A percentile compares a stretch with the other conserved stretches of the same genome.
Conservation (phyloP, 305 asterid genomes). For the Solanum hybrid region DNA sequence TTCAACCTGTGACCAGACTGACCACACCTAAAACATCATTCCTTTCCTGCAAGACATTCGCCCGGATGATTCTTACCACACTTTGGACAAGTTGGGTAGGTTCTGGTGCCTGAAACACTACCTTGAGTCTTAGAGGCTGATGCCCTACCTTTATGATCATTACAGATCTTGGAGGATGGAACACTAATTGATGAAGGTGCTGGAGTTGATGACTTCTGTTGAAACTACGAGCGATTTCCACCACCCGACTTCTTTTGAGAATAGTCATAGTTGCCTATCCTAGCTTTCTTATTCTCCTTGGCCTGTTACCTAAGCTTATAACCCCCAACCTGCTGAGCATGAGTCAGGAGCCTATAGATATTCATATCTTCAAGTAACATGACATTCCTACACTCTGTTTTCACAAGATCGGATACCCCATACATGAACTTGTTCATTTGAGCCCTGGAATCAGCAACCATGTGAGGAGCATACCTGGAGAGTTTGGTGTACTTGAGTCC, state of each 20-base stretch:
- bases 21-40: background rate
- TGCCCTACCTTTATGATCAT: background rate
- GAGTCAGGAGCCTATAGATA: background rate
- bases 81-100: background rate
- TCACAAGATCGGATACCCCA: background rate
- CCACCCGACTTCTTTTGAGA: background rate
- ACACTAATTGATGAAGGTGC: background rate
- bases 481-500: background rate
- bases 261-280: background rate
- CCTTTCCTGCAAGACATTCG: background rate
- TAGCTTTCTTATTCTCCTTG: background rate
- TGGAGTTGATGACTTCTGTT: background rate
- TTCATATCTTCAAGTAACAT: background rate
- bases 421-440: background rate
- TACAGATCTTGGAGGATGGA: background rate
- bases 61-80: background rate
- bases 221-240: background rate
- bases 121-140: background rate
- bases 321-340: background rate
- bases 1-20: background rate
- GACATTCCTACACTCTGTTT: background rate
- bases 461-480: background rate
- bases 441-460: background rate
- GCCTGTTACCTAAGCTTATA: background rate
- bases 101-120: background rate